A percentile compares a stretch with the other conserved stretches of the same genome.
phyloP scores from a whole-genome alignment of 495 filamentous ascomycete genomes.

The Penicillium pulvis region DNA sequence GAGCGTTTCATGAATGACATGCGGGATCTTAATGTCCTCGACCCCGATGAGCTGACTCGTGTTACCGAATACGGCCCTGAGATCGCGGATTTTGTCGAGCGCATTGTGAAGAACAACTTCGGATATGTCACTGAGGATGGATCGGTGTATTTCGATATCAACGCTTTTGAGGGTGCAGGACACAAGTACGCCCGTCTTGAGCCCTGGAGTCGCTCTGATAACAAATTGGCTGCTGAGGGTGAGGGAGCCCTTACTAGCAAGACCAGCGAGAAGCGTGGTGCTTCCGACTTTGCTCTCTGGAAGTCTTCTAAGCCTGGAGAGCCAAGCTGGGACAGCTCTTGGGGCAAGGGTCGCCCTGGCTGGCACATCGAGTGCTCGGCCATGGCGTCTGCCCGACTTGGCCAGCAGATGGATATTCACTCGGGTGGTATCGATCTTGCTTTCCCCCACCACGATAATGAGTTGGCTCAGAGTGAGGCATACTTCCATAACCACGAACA shows the following conservation, averaged over 20 bases:
- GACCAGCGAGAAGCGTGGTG: conserved; percentile 65
- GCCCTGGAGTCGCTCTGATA: conserved; percentile 84
- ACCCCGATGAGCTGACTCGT: conserved; percentile 78
- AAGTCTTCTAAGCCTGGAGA: conserved; percentile 92
- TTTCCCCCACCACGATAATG: conserved; percentile 97
- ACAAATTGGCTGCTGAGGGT: conserved; percentile 81
- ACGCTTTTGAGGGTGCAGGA: conserved; percentile 79
- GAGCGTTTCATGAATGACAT: conserved; percentile 83
- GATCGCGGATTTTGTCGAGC: conserved; percentile 77
- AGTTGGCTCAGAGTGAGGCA: conserved; percentile 91
- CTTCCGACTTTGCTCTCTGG: conserved; percentile 91
- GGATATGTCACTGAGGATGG: conserved; percentile 80
- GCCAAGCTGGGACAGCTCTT: conserved; percentile 83
- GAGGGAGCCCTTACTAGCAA: conserved; percentile 80
- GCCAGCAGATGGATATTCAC: conserved; percentile 85
- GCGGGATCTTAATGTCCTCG: conserved; percentile 79
- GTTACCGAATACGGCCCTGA: conserved; percentile 88
- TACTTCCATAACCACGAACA: conserved; percentile 66
- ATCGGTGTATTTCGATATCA: conserved; percentile 93
- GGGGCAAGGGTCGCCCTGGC: conserved; percentile 86
- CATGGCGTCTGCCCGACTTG: conserved; percentile 88
- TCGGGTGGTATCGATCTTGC: conserved; percentile 90
- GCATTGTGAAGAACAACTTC: conserved; percentile 80
- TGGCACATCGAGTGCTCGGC: conserved; percentile 99
- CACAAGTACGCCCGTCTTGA: conserved; percentile 84